Conservation (phyloP, 2,329 filamentous ascomycete genomes). For the Xenoacremonium recifei region DNA sequence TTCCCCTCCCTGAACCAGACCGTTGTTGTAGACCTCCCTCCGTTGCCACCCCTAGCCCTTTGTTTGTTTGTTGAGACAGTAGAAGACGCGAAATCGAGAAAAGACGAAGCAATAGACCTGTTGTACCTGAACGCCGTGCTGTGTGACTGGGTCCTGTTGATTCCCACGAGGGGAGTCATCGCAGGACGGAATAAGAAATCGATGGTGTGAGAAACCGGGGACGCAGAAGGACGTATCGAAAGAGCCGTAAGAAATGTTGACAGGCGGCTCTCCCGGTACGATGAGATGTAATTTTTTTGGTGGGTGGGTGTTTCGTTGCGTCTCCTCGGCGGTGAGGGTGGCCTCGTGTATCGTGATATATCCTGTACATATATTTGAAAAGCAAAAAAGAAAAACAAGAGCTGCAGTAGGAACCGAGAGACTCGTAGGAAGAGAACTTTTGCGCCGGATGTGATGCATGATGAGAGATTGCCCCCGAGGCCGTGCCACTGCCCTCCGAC, state of each 20-base stretch:
- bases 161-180: not conserved
- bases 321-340: slow-evolving; percentile 11
- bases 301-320: slow-evolving; percentile 12
- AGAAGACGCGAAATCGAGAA: not conserved
- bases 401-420: slow-evolving; percentile 11
- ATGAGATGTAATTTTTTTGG: slow-evolving; percentile 18
- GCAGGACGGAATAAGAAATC: not conserved
- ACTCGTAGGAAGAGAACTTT: slow-evolving; percentile 4
- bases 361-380: slow-evolving; percentile 26
- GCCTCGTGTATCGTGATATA: slow-evolving; percentile 28
- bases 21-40: not conserved
- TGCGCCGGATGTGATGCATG: slow-evolving; percentile 9
- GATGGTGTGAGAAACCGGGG: too few relatives aligned
- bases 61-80: not conserved
- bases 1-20: too few relatives aligned
- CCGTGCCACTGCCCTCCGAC: slow-evolving; percentile 12
- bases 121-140: not conserved
- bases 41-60: not conserved
- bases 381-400: slow-evolving; percentile 15
- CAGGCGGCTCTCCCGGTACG: too few relatives aligned
- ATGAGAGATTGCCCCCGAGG: slow-evolving; percentile 4
- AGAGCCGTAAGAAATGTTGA: slow-evolving; percentile 9
- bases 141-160: too few relatives aligned
- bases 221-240: not conserved
- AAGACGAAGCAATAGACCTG: not conserved